Evolutionary conservation across 2,329 filamentous ascomycete species (phyloP).

Genomic region (Colletotrichum horii): DNA sequence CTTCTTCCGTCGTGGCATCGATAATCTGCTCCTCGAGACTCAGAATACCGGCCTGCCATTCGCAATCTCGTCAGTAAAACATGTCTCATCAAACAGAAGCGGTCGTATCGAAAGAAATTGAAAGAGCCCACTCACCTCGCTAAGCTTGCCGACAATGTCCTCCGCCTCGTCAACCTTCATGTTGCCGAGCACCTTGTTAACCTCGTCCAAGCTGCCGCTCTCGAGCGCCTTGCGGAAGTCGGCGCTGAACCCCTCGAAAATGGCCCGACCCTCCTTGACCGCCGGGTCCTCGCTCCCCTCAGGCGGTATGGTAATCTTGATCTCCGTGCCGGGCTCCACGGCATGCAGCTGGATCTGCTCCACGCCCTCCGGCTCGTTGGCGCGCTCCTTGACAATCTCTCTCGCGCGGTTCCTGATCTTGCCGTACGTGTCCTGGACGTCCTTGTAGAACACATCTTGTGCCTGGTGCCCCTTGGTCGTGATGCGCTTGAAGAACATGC

Average conservation of each 20-base stretch:
- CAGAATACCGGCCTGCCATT: conserved; percentile 75
- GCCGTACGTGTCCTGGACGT: conserved; percentile 86
- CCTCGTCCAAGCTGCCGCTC: conserved; percentile 79
- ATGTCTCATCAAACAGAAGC: neutral
- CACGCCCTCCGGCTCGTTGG: conserved; percentile 65
- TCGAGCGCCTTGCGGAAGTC: conserved; percentile 84
- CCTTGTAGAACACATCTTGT: conserved; percentile 87
- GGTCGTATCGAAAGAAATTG: neutral
- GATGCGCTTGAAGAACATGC: conserved; percentile 95
- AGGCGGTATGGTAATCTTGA: conserved; percentile 84
- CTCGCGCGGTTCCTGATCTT: conserved; percentile 79
- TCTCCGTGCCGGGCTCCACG: conserved; percentile 89
- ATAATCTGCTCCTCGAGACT: conserved; percentile 93
- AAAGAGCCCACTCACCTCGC: conserved; percentile 56
- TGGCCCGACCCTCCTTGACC: conserved; percentile 67
- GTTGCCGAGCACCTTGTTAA: conserved; percentile 69
- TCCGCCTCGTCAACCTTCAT: conserved; percentile 91
- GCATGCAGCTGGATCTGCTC: conserved; percentile 98
- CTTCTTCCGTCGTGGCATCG: conserved; percentile 90
- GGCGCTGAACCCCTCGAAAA: conserved; percentile 85
- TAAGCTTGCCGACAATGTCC: conserved; percentile 79
- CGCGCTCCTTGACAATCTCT: conserved; percentile 68
- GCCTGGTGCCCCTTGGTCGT: conserved; percentile 90
- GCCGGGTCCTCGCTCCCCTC: conserved; percentile 70
- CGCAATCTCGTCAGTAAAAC: conserved; percentile 28